These are phyloP conservation scores for Vitis riparia DNA, from an alignment of 164 flowering plant species.

Conservation along the genomic window DNA sequence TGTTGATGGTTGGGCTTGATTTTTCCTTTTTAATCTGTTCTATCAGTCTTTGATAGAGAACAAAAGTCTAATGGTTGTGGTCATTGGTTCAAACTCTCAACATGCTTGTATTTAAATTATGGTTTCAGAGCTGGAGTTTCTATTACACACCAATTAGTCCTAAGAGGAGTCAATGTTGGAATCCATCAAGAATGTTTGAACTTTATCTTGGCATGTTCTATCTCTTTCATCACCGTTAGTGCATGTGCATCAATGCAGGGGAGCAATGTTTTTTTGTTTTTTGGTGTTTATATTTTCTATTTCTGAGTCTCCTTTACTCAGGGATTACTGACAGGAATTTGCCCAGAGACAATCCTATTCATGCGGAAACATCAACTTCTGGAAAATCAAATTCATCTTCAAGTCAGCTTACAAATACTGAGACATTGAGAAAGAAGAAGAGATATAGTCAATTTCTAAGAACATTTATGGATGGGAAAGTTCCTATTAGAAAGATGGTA, in stretches of 20 bases:
- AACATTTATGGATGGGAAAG: constrained; percentile 12
- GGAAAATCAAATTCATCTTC: constrained; percentile 5
- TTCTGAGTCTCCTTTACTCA: constrained; percentile 6
- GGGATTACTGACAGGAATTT: constrained; percentile 8
- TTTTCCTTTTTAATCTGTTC: too few species aligned
- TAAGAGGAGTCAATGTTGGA: background rate
- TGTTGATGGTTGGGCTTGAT: too few species aligned
- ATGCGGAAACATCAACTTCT: constrained; percentile 4
- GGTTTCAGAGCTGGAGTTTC: too few species aligned
- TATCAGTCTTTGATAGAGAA: too few species aligned
- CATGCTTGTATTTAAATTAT: too few species aligned
- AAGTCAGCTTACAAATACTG: background rate
- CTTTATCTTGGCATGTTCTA: background rate
- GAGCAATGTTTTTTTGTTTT: background rate
- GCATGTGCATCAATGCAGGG: background rate
- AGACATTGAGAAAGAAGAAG: background rate
- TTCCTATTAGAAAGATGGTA: constrained; percentile 18
- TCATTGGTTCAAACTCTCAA: too few species aligned
- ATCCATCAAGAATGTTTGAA: background rate
- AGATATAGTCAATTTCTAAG: constrained; percentile 2
- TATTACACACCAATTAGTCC: too few species aligned
- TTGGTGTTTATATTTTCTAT: background rate
- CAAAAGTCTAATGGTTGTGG: too few species aligned
- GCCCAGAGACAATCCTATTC: constrained; percentile 4
- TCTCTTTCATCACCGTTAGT: background rate